A percentile compares a stretch with the other conserved stretches of the same genome.
These are phyloP conservation scores for Boletales sp. DNA, from an alignment of 768 basidiomycete genomes.

Conservation along the genomic window DNA sequence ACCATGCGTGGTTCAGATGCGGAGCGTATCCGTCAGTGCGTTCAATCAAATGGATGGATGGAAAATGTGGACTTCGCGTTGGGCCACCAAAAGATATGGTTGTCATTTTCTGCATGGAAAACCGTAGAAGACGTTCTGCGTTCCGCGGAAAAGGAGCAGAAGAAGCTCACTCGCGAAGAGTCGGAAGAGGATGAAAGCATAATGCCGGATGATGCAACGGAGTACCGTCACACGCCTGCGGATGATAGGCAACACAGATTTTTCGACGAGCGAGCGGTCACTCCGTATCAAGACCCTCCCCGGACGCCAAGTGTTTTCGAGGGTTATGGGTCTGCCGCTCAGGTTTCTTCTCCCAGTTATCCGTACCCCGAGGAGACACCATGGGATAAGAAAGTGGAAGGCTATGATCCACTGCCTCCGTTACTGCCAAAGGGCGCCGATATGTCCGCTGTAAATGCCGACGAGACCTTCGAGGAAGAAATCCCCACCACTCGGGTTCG, in stretches of 20 bases:
- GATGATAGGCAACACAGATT: slow-evolving; percentile 31
- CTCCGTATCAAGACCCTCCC: slow-evolving; percentile 30
- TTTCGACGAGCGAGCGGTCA: slow-evolving; percentile 28
- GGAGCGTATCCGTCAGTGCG: slow-evolving; percentile 49
- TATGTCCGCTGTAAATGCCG: slow-evolving; percentile 41
- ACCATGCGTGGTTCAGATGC: slow-evolving; percentile 44
- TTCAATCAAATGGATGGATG: slow-evolving; percentile 47
- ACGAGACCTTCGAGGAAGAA: slow-evolving; percentile 47
- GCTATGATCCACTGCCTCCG: slow-evolving; percentile 28
- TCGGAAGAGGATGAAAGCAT: slow-evolving; percentile 48
- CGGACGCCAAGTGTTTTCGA: slow-evolving; percentile 27
- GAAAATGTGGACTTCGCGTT: slow-evolving; percentile 53
- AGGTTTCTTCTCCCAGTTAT: slow-evolving; percentile 20
- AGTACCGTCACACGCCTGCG: slow-evolving; percentile 33
- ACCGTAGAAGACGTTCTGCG: slow-evolving; percentile 55
- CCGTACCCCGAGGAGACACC: slow-evolving; percentile 33
- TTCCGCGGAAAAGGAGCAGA: slow-evolving; percentile 46
- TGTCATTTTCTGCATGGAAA: slow-evolving; percentile 57
- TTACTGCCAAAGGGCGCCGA: slow-evolving; percentile 34
- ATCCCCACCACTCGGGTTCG: slow-evolving; percentile 53
- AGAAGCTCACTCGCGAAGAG: slow-evolving; percentile 37
- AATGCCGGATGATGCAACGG: slow-evolving; percentile 36
- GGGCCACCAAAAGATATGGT: slow-evolving; percentile 53
- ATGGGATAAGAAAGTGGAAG: slow-evolving; percentile 43
- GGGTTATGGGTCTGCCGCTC: slow-evolving; percentile 20